phyloP scores from a whole-genome alignment of 768 basidiomycete species.

The Mycena venus region DNA sequence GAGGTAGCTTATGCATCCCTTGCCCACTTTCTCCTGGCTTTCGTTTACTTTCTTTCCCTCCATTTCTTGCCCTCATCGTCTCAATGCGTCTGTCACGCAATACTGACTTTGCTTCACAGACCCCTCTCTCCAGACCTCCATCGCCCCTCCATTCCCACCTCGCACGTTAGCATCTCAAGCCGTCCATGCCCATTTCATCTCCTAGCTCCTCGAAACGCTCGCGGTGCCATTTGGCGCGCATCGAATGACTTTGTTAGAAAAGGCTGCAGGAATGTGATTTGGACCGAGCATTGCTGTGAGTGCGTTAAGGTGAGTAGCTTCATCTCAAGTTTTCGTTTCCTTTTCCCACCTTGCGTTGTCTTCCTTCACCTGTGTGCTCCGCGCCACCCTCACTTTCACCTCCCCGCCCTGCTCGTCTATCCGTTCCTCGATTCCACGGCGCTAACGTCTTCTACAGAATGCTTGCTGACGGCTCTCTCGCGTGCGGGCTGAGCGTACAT shows the following conservation, averaged over 20 bases:
- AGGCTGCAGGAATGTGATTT: neutral
- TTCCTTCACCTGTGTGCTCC: too few relatives aligned
- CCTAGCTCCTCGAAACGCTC: neutral
- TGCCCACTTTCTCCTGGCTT: too few relatives aligned
- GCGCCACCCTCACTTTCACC: neutral
- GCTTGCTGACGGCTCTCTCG: neutral
- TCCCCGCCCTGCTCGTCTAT: too few relatives aligned
- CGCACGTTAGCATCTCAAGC: too few relatives aligned
- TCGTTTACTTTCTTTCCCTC: too few relatives aligned
- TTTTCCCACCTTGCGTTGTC: neutral
- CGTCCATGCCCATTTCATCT: too few relatives aligned
- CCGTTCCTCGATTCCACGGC: neutral
- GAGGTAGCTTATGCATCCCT: too few relatives aligned
- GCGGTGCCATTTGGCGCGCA: neutral
- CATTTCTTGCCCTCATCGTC: too few relatives aligned
- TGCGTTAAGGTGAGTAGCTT: neutral
- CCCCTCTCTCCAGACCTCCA: too few relatives aligned
- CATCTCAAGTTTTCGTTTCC: neutral
- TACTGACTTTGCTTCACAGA: too few relatives aligned
- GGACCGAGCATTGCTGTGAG: neutral
- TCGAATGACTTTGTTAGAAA: neutral
- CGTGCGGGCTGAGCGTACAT: neutral
- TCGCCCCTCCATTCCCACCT: too few relatives aligned
- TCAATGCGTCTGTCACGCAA: too few relatives aligned
- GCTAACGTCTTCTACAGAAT: neutral